Base-by-base conservation (phyloP, 805 yeast genomes). In the Sugiyamaella mastotermitis region DNA sequence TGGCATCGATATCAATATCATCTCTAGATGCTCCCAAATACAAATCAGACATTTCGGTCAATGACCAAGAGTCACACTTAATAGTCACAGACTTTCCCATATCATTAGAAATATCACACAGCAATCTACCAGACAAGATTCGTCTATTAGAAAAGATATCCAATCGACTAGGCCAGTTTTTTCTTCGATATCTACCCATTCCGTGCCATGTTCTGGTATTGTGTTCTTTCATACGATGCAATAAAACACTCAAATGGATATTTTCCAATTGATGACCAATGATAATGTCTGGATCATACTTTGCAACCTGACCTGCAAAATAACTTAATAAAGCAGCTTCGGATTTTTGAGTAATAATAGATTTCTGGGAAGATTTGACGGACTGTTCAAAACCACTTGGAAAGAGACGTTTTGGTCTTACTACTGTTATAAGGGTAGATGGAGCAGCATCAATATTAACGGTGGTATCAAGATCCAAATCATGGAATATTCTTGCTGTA, bases 31-130 rank as follows among this genome's bases (percentile, higher is more conserved):
- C 74, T 45, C 74, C 76, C 50, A 95, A 79, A 13, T 84, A 83
- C 35, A 84, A 73, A 21, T 76, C 80, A 50, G 78, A 81, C 97
- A 92, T 92, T 60, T 92, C 98, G 10, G 83, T 69, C 41, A 92
- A 67, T 42, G 85, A 94, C 96, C 95, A 92, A 13, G 90, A 83
- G 59, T 86, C 94, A 63, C 97, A 92, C 57, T 87, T 86, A 3
- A 81, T 67, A 3, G 96, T 86, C 46, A 90, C 66, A 0, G 97
- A 88, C 57, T 83, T 92, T 34, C 97, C 98, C 78, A 88, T 74
- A 53, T 86, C 95, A 60, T 92, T 92, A 36, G 90, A 86, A 54
- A 92, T 77, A 61, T 92, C 98, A 70, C 96, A 85, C 32, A 90
- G 53, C 40, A 92, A 69, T 50, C 98, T 72, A 25, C 98, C 98